Evolutionary conservation across 1,139 yeast genomes (phyloP).

Genomic region (Kodamaea suecica): DNA sequence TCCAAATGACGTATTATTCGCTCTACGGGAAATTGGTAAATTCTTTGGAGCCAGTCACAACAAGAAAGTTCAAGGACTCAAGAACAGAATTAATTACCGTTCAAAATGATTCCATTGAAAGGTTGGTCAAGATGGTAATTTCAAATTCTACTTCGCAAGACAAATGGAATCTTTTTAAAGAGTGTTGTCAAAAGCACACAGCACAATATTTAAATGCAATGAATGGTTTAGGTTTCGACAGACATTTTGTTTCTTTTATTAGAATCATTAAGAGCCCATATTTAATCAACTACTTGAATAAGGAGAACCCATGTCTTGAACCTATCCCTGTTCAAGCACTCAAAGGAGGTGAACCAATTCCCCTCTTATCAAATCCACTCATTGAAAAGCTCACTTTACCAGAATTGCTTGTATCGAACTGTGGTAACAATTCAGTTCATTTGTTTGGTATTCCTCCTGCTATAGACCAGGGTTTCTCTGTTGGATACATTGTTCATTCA

Average conservation of each 20-base stretch:
- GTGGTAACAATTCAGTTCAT: slow-evolving; percentile 75
- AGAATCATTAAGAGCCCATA: slow-evolving; percentile 37
- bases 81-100: slow-evolving; percentile 67
- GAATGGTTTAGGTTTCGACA: slow-evolving; percentile 65
- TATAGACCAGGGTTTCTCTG: slow-evolving; percentile 69
- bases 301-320: slow-evolving; percentile 33
- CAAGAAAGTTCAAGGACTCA: slow-evolving; percentile 62
- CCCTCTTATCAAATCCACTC: slow-evolving; percentile 58
- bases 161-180: slow-evolving; percentile 52
- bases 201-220: slow-evolving; percentile 49
- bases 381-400: slow-evolving; percentile 42
- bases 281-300: slow-evolving; percentile 40
- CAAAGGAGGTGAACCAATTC: slow-evolving; percentile 20
- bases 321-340: slow-evolving; percentile 17
- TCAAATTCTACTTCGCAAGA: slow-evolving; percentile 44
- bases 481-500: slow-evolving; percentile 70
- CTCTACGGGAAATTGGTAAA: slow-evolving; percentile 67
- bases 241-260: slow-evolving; percentile 63
- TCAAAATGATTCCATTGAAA: slow-evolving; percentile 52
- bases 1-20: slow-evolving; percentile 71
- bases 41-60: slow-evolving; percentile 70
- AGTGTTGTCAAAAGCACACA: slow-evolving; percentile 53
- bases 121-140: slow-evolving; percentile 59
- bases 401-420: slow-evolving; percentile 50
- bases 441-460: slow-evolving; percentile 79